These are phyloP conservation scores for Berkeleyomyces basicola DNA, from an alignment of 2,329 filamentous ascomycete species.

Conservation along the genomic window DNA sequence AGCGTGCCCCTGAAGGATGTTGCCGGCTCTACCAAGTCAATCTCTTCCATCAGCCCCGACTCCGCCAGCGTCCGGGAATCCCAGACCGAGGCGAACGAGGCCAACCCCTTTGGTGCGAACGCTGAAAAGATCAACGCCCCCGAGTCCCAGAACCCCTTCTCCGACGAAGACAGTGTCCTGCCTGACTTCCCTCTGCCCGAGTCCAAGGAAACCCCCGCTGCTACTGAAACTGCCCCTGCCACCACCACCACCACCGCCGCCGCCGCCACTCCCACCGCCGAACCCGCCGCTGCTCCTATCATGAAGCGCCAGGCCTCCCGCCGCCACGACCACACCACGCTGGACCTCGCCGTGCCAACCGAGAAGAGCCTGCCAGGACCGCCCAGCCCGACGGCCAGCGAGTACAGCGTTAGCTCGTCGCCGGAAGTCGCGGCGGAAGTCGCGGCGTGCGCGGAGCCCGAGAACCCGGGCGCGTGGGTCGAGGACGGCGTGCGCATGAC, in stretches of 20 bases:
- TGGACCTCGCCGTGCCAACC: conserved; percentile 36
- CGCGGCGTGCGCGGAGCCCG: conserved; percentile 28
- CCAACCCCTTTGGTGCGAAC: conserved; percentile 56
- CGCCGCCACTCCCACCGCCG: conserved; percentile 22
- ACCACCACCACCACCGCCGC: neutral
- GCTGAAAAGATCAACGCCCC: conserved; percentile 24
- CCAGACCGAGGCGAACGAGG: conserved; percentile 30
- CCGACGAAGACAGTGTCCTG: conserved; percentile 34
- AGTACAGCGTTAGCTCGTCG: conserved; percentile 42
- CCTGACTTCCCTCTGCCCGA: conserved; percentile 21
- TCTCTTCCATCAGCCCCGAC: neutral
- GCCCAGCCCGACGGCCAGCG: conserved; percentile 45
- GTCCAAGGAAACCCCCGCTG: conserved; percentile 20
- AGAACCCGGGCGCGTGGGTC: conserved; percentile 42
- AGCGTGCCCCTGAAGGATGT: conserved; percentile 9
- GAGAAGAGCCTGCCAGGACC: conserved; percentile 23
- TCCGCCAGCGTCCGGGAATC: neutral
- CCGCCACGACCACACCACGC: conserved; percentile 31
- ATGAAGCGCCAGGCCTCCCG: conserved; percentile 40
- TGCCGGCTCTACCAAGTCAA: neutral
- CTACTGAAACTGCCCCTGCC: conserved; percentile 3
- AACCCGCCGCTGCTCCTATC: conserved; percentile 21
- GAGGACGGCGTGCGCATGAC: conserved; percentile 42
- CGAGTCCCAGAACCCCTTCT: conserved; percentile 42
- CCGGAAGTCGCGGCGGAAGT: conserved; percentile 32